Base-by-base conservation (phyloP, 805 yeast species). In the Danielozyma ontarioensis region DNA sequence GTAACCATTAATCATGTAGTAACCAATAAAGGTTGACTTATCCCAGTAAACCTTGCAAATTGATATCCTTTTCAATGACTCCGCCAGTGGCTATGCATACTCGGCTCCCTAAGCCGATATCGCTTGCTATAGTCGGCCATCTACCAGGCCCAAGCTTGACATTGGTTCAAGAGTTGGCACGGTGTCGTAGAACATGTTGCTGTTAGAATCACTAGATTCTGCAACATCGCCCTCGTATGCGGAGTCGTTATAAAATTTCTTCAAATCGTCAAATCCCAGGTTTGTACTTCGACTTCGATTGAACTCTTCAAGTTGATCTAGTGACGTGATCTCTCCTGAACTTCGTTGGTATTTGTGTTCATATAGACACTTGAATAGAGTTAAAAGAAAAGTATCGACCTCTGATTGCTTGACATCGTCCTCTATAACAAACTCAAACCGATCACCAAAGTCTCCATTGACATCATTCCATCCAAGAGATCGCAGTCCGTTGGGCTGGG, bases 391-490 rank as follows among this genome's bases (percentile, higher is more conserved):
- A 27, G 68, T 66, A 21, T 80, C 76, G 25, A 82, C 74, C 25
- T 78, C 70, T 17, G 68, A 74, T 12, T 62, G 47, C 6, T 76
- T 64, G n/a, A 79, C 74, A 11, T 72, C 70, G 30, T 70, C 72
- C 40, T 78, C 85, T 31, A 86, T 75, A 15, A 83, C 70, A 58
- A 85, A 89, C 57, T 88, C 95, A 56, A 82, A 87, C 41, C 68
- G 62, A 50, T 89, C 97, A 16, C 87, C 96, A 4, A 70, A 68
- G 48, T 89, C 96, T n/a, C 96, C 96, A 28, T 78, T 78, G 24
- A 77, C 52, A 54, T 93, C 96, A 11, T 62, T 68, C 97, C 97
- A 90, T 0, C 81, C 66, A 17, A 90, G 71, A 2, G 80, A 76
- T 25, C 68, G 60, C 3, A 71, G 62, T 1, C 80, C 83, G 24